Evolutionary conservation across 371 early-diverging fungal species (phyloP).

Genomic region (Mortierella sp.): DNA sequence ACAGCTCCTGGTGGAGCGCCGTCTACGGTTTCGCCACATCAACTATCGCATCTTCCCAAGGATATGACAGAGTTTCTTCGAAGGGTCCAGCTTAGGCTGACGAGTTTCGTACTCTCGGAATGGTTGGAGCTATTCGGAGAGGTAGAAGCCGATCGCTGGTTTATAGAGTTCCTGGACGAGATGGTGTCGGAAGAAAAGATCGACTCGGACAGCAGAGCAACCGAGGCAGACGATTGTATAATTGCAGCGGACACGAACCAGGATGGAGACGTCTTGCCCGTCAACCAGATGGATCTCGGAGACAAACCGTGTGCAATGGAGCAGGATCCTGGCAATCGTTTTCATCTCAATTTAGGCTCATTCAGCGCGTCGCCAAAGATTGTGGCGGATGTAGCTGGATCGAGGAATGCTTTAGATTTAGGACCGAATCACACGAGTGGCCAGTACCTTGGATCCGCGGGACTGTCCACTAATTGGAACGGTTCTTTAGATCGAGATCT

Average conservation of each 20-base stretch:
- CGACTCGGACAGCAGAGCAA: background rate
- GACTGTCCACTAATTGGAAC: no score
- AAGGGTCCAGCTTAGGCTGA: constrained; percentile 46
- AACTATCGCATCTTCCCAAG: constrained; percentile 20
- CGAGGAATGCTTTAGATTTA: no score
- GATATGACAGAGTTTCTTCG: constrained; percentile 48
- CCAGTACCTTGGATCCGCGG: no score
- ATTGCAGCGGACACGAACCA: constrained; percentile 15
- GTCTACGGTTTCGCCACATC: constrained; percentile 25
- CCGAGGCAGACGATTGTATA: background rate
- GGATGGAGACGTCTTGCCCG: constrained; percentile 21
- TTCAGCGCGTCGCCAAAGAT: no score
- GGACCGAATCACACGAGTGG: no score
- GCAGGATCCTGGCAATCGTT: background rate
- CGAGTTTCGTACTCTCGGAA: constrained; percentile 55
- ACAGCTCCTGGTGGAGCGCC: constrained; percentile 27
- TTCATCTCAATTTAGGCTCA: no score
- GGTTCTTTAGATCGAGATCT: no score
- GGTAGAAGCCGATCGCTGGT: constrained; percentile 57
- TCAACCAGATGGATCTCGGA: constrained; percentile 35
- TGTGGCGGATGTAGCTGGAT: no score
- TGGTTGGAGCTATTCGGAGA: constrained; percentile 53
- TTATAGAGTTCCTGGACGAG: constrained; percentile 55
- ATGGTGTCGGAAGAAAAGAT: constrained; percentile 11
- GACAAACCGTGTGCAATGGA: constrained; percentile 10